A percentile compares a stretch with the other conserved stretches of the same genome.
These are phyloP conservation scores for Myxozyma monticola DNA, from an alignment of 805 yeast species.

Conservation along the genomic window DNA sequence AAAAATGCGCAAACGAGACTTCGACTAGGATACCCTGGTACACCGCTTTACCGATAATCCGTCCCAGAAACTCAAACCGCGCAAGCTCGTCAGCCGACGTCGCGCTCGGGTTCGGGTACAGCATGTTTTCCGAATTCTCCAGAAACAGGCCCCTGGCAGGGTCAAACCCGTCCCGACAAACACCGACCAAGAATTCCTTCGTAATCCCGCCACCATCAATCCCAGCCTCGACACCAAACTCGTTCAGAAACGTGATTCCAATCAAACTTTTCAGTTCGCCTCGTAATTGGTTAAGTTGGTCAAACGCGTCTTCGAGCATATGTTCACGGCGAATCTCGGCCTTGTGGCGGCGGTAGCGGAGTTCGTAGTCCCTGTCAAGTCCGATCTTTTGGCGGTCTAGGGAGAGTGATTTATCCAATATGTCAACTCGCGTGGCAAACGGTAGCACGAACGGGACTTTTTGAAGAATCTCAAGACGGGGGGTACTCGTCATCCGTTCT, in stretches of 20 bases:
- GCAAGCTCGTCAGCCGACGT: slow-evolving; percentile 38
- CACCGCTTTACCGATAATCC: slow-evolving; percentile 82
- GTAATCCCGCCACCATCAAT: slow-evolving; percentile 97
- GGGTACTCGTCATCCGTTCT: slow-evolving; percentile 19
- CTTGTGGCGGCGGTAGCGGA: slow-evolving; percentile 25
- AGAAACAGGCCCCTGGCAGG: slow-evolving; percentile 44
- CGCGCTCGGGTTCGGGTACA: slow-evolving; percentile 69
- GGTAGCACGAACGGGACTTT: slow-evolving; percentile 78
- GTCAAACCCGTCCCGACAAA: slow-evolving; percentile 67
- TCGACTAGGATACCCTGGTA: slow-evolving; percentile 81
- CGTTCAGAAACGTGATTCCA: slow-evolving; percentile 65
- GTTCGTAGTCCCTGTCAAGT: slow-evolving; percentile 29
- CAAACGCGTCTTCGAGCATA: slow-evolving; percentile 73
- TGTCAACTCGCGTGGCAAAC: slow-evolving; percentile 68
- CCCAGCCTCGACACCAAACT: slow-evolving; percentile 82
- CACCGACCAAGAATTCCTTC: slow-evolving; percentile 79
- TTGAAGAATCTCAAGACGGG: slow-evolving; percentile 52
- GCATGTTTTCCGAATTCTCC: slow-evolving; percentile 53
- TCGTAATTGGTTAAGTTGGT: slow-evolving; percentile 56
- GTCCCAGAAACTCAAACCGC: slow-evolving; percentile 67
- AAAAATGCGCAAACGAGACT: slow-evolving; percentile 81
- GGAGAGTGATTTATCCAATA: slow-evolving; percentile 65
- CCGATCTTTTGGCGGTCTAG: slow-evolving; percentile 47
- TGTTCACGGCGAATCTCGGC: slow-evolving; percentile 69
- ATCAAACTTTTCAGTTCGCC: slow-evolving; percentile 57